A percentile compares a stretch with the other conserved stretches of the same genome.
Conservation (phyloP, 2,329 filamentous ascomycete genomes). For the Cladophialophora chaetospira region DNA sequence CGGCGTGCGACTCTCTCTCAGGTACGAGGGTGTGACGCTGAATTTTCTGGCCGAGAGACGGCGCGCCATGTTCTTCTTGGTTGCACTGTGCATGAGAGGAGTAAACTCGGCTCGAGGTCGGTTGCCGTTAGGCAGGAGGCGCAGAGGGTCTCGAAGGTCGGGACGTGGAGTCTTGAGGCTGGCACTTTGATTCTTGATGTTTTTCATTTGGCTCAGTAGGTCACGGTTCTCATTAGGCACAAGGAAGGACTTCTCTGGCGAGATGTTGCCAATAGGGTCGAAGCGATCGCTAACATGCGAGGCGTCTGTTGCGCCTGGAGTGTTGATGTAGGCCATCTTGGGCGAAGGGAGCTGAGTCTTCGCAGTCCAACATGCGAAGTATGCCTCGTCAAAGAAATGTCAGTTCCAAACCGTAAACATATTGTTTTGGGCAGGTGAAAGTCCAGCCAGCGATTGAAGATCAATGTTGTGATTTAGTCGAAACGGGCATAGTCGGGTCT, state of each 20-base stretch:
- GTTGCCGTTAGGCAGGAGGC: conserved; percentile 67
- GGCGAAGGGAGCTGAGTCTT: conserved; percentile 37
- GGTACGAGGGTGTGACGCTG: conserved; percentile 67
- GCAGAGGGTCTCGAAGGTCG: conserved; percentile 66
- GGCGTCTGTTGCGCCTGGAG: conserved; percentile 84
- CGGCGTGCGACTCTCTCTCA: conserved; percentile 70
- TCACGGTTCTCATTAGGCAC: conserved; percentile 77
- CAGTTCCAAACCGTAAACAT: conserved; percentile 22
- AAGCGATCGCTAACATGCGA: conserved; percentile 72
- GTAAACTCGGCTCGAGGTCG: conserved; percentile 76
- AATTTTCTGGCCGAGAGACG: conserved; percentile 63
- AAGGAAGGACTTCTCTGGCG: conserved; percentile 82
- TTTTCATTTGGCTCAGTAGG: conserved; percentile 72
- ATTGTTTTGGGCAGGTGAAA: neutral
- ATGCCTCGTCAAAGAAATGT: conserved; percentile 3
- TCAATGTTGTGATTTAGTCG: conserved; percentile 8
- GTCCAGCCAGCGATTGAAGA: neutral
- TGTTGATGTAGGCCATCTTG: conserved; percentile 75
- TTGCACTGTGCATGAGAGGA: conserved; percentile 77
- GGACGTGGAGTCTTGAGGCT: conserved; percentile 73
- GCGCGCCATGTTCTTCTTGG: conserved; percentile 66
- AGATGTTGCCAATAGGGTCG: conserved; percentile 76
- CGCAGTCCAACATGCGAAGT: neutral
- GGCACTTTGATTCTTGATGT: conserved; percentile 57
- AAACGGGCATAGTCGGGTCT: conserved; percentile 8